These are phyloP conservation scores for Tothia fuscella DNA, from an alignment of 2,329 filamentous ascomycete species.

Conservation along the genomic window DNA sequence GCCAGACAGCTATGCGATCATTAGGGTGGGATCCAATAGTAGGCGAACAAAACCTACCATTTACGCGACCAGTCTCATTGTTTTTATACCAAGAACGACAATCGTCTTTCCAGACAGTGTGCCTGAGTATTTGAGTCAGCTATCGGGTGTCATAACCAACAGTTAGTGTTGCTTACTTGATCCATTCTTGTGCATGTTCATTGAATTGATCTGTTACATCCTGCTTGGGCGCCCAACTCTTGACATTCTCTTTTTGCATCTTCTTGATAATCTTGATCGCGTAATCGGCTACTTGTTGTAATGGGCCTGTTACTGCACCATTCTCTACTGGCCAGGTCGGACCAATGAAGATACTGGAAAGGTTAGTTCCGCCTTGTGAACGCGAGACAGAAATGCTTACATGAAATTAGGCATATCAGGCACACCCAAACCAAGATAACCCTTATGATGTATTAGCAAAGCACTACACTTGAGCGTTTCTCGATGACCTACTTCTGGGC, in stretches of 20 bases:
- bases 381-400: conserved; percentile 25
- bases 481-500: no score
- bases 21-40: no score
- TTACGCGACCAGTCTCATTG: conserved; percentile 24
- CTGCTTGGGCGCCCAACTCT: conserved; percentile 25
- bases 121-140: background rate
- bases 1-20: no score
- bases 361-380: conserved; percentile 25
- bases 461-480: no score
- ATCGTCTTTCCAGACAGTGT: conserved; percentile 30
- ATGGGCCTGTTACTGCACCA: conserved; percentile 31
- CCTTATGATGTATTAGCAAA: no score
- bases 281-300: conserved; percentile 29
- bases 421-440: conserved; percentile 30
- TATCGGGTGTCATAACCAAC: background rate
- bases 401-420: conserved; percentile 33
- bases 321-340: conserved; percentile 32
- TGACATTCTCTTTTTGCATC: conserved; percentile 30
- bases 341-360: conserved; percentile 6
- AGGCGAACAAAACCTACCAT: no score
- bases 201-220: conserved; percentile 22
- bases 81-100: conserved; percentile 33
- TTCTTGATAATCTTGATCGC: conserved; percentile 29
- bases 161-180: conserved; percentile 31
- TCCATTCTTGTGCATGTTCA: conserved; percentile 34